Conservation (phyloP, 2,329 filamentous ascomycete genomes). For the Furcasterigmium sp. region DNA sequence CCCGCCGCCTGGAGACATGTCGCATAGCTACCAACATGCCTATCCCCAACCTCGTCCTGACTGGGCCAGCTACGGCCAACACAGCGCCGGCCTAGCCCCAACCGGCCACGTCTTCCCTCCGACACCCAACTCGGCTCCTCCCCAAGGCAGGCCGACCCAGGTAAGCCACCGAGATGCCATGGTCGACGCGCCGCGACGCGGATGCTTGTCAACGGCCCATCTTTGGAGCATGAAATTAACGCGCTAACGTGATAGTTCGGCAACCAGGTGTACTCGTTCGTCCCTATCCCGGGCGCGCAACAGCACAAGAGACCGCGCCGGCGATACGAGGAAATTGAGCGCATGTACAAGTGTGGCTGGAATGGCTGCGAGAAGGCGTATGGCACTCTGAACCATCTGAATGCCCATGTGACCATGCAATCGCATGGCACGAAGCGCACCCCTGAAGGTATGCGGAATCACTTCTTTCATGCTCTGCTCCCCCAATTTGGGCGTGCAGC, state of each 20-base stretch:
- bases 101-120: conserved; percentile 50
- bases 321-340: conserved; percentile 96
- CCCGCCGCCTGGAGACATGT: conserved; percentile 78
- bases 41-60: conserved; percentile 69
- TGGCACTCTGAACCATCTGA: conserved; percentile 93
- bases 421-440: conserved; percentile 92
- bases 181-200: no score
- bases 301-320: conserved; percentile 93
- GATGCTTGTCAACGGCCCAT: no score
- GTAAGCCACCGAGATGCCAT: conserved; percentile 38
- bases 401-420: conserved; percentile 98
- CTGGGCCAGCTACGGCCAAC: conserved; percentile 64
- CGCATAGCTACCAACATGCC: conserved; percentile 66
- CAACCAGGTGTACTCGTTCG: conserved; percentile 87
- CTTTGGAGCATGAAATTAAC: no score
- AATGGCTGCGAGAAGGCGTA: conserved; percentile 98
- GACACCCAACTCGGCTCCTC: conserved; percentile 48
- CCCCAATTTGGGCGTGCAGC: background rate
- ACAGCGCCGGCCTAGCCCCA: conserved; percentile 41
- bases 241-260: conserved; percentile 14
- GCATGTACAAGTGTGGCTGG: conserved; percentile 99
- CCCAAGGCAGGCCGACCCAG: conserved; percentile 53
- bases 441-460: conserved; percentile 76
- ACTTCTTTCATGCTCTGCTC: background rate
- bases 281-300: conserved; percentile 92